Conservation (phyloP, 768 basidiomycete species). For the Phallus indusiatus region DNA sequence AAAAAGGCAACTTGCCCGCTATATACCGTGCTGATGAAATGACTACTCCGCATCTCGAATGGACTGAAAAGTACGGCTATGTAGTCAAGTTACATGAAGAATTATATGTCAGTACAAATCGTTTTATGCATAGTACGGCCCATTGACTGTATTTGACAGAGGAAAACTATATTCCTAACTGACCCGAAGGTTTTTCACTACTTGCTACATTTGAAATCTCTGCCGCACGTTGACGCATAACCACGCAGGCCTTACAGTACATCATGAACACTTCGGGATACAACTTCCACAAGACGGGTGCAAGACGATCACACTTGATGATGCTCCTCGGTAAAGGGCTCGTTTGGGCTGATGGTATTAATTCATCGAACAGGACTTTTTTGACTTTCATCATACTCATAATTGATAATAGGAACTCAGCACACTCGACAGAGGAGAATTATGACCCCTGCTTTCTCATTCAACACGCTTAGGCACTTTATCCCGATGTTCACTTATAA, state of each 20-base stretch:
- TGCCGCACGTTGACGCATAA: neutral
- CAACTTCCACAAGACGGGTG: conserved; percentile 28
- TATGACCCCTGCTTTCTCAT: conserved; percentile 20
- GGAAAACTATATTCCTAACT: neutral
- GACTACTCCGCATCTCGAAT: conserved; percentile 20
- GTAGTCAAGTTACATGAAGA: conserved; percentile 15
- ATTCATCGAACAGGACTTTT: neutral
- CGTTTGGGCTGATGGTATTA: conserved; percentile 13
- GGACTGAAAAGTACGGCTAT: conserved; percentile 23
- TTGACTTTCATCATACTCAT: neutral
- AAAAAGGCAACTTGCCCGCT: conserved; percentile 22
- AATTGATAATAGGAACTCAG: conserved; percentile 9
- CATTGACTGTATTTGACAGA: neutral
- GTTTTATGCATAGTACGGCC: neutral
- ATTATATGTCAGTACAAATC: conserved; percentile 2
- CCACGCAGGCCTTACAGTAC: conserved; percentile 25
- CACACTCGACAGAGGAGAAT: conserved; percentile 23
- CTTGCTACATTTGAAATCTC: neutral
- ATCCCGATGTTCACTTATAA: conserved; percentile 18
- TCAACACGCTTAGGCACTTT: conserved; percentile 18
- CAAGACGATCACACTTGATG: neutral
- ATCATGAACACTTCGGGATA: conserved; percentile 36
- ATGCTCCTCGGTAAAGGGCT: conserved; percentile 19
- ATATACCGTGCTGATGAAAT: conserved; percentile 18
- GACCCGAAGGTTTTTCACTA: neutral